phyloP scores from a whole-genome alignment of 176 grass and related monocot species.

The Triticum dicoccoides region DNA sequence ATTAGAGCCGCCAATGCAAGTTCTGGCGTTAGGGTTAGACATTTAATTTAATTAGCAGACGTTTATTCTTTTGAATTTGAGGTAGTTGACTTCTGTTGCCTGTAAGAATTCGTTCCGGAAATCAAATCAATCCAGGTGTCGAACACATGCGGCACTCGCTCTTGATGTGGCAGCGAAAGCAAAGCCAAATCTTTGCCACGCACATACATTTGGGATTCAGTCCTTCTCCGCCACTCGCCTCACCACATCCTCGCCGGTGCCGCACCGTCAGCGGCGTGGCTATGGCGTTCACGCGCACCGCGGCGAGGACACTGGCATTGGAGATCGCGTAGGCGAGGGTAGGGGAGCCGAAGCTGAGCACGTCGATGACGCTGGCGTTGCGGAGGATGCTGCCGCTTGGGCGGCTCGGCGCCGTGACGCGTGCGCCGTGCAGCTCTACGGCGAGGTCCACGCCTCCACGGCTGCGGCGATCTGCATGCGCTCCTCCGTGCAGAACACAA shows the following conservation, averaged over 20 bases:
- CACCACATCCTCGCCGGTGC: background rate
- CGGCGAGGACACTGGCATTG: background rate
- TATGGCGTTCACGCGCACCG: background rate
- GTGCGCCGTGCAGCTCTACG: background rate
- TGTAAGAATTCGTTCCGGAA: too few relatives aligned
- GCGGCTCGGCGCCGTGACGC: background rate
- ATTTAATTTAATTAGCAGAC: too few relatives aligned
- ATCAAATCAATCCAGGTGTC: too few relatives aligned
- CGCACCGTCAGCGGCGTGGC: background rate
- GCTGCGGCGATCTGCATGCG: conserved; percentile 6
- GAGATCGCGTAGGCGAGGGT: conserved; percentile 1
- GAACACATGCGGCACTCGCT: too few relatives aligned
- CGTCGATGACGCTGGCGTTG: background rate
- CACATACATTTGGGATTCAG: too few relatives aligned
- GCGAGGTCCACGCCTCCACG: conserved; percentile 15
- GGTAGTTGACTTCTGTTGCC: too few relatives aligned
- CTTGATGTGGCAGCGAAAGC: too few relatives aligned
- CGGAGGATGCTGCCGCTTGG: conserved; percentile 1
- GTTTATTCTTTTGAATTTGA: too few relatives aligned
- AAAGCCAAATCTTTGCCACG: too few relatives aligned
- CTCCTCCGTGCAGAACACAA: too few relatives aligned
- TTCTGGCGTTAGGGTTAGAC: too few relatives aligned
- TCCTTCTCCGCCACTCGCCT: background rate
- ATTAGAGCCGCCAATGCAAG: too few relatives aligned
- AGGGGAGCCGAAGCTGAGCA: conserved; percentile 1